phyloP scores from a whole-genome alignment of 495 filamentous ascomycete genomes.

The Penicillium psychrofluorescens region DNA sequence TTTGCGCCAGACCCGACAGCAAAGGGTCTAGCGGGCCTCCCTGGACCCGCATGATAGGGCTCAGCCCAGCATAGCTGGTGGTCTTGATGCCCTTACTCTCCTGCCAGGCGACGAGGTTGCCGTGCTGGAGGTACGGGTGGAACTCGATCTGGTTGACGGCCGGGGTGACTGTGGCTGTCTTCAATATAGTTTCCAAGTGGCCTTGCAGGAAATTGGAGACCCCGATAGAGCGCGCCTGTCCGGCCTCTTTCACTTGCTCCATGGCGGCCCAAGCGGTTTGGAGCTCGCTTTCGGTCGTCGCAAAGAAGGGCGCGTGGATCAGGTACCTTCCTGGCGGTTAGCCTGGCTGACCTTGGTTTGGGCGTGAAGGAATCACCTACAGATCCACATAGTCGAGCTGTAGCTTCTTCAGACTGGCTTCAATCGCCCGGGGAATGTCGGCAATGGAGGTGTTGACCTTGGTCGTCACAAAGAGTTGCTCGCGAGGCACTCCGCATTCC shows the following conservation, averaged over 20 bases:
- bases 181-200: constrained; percentile 61
- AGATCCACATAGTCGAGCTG: constrained; percentile 76
- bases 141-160: constrained; percentile 85
- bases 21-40: constrained; percentile 63
- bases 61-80: constrained; percentile 62
- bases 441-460: constrained; percentile 55
- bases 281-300: constrained; percentile 51
- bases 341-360: too few species aligned
- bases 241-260: constrained; percentile 61
- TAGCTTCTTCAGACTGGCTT: constrained; percentile 64
- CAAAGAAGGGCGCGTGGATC: constrained; percentile 71
- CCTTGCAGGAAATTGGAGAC: constrained; percentile 71
- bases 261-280: constrained; percentile 69
- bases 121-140: constrained; percentile 80
- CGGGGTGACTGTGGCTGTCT: constrained; percentile 57
- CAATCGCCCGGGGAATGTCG: constrained; percentile 60
- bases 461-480: constrained; percentile 69
- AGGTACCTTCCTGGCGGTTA: constrained; percentile 47
- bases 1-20: constrained; percentile 54
- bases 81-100: constrained; percentile 61
- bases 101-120: constrained; percentile 56
- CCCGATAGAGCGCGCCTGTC: constrained; percentile 70
- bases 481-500: constrained; percentile 55
- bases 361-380: constrained; percentile 15
- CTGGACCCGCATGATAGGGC: constrained; percentile 54